phyloP scores from a whole-genome alignment of 73 alveolate species.

The Paramecium biaurelia region DNA sequence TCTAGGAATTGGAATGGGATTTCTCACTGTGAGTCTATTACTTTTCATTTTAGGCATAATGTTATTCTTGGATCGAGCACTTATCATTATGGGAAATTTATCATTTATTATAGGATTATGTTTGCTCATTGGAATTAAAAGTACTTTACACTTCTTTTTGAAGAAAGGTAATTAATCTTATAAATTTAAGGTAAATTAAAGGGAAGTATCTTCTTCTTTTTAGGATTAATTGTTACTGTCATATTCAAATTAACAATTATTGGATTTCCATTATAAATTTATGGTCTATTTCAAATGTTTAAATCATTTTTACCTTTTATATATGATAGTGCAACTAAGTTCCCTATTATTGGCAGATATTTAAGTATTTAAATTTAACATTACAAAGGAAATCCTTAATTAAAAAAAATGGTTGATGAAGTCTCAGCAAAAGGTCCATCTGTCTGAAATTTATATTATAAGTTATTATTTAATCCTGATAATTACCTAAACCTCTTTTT shows the following conservation, averaged over 20 bases:
- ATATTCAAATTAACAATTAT: background rate
- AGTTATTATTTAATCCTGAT: background rate
- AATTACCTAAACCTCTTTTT: background rate
- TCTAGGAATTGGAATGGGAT: constrained; percentile 11
- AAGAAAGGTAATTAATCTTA: background rate
- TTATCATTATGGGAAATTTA: background rate
- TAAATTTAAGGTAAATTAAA: background rate
- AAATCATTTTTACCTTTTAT: constrained; percentile 55
- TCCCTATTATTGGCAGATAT: constrained; percentile 56
- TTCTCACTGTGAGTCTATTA: background rate
- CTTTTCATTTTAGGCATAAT: background rate
- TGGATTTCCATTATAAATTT: constrained; percentile 50
- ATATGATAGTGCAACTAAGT: constrained; percentile 33
- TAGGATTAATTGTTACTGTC: background rate
- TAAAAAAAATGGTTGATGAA: background rate
- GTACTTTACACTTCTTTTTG: background rate
- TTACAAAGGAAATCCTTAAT: background rate
- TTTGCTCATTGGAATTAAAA: background rate
- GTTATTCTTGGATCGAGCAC: background rate
- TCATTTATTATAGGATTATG: background rate
- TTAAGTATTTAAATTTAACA: background rate
- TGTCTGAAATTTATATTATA: background rate
- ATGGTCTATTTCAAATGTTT: constrained; percentile 52
- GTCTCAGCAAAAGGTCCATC: background rate
- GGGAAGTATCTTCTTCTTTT: background rate